Conservation (phyloP, 108 stramenopile genomes). For the Heterococcus sp. region DNA sequence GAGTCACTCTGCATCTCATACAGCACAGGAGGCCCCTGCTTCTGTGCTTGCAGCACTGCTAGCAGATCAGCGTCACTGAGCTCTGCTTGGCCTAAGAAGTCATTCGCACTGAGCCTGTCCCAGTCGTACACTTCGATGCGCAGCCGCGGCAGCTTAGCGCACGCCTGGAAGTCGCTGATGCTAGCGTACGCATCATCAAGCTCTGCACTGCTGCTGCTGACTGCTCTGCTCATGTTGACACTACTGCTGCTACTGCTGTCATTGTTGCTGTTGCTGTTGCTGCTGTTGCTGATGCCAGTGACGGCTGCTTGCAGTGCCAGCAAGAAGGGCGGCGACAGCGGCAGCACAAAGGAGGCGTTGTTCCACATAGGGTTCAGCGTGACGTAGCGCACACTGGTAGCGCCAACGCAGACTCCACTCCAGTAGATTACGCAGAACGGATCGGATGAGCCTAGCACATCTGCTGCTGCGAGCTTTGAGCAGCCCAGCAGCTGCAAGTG, state of each 20-base stretch:
- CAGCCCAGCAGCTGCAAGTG: constrained; percentile 37
- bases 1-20: no score
- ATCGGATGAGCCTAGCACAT: constrained; percentile 27
- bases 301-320: not conserved
- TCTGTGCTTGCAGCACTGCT: not conserved
- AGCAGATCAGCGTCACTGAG: constrained; percentile 29
- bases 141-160: constrained; percentile 11
- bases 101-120: constrained; percentile 28
- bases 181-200: not conserved
- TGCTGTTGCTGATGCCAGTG: no score
- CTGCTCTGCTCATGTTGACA: no score
- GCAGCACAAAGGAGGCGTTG: constrained; percentile 38
- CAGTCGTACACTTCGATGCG: constrained; percentile 32
- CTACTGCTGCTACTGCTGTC: no score
- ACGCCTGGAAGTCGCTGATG: constrained; percentile 23
- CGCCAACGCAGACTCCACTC: constrained; percentile 9
- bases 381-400: constrained; percentile 26
- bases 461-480: constrained; percentile 31
- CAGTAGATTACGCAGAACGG: constrained; percentile 42
- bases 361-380: constrained; percentile 22
- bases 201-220: no score
- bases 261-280: no score
- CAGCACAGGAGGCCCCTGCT: no score
- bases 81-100: constrained; percentile 20
- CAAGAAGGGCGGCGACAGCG: constrained; percentile 4